Percentiles rank a stretch among this genome's conserved stretches.
phyloP scores from a whole-genome alignment of 1,284 basidiomycete species.

The Ganoderma resinaceum region DNA sequence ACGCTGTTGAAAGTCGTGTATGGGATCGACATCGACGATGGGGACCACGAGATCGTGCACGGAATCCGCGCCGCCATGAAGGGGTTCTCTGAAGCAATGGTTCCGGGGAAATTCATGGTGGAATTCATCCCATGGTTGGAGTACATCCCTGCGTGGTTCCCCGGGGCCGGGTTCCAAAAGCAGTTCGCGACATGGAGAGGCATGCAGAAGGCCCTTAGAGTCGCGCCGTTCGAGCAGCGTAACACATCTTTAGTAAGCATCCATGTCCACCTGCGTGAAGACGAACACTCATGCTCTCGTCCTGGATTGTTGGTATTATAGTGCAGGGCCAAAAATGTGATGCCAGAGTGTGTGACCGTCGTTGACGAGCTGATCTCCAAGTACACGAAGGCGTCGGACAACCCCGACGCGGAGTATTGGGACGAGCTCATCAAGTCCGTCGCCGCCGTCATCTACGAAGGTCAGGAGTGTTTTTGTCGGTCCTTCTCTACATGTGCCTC shows the following conservation, averaged over 20 bases:
- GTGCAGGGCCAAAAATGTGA: not conserved
- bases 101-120: conserved; percentile 16
- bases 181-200: conserved; percentile 34
- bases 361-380: not conserved
- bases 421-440: conserved; percentile 5
- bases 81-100: conserved; percentile 4
- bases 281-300: not conserved
- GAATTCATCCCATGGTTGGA: conserved; percentile 30
- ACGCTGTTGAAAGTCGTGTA: conserved; percentile 21
- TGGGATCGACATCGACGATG: conserved; percentile 17
- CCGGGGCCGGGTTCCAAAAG: conserved; percentile 33
- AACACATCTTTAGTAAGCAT: not conserved
- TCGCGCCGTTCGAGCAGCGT: conserved; percentile 12
- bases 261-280: not conserved
- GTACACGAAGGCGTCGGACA: not conserved
- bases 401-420: not conserved
- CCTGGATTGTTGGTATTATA: not conserved
- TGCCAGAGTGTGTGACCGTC: not conserved
- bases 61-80: not conserved
- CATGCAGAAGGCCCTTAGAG: conserved; percentile 6
- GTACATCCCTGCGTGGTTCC: conserved; percentile 37
- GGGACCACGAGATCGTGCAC: not conserved
- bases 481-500: not conserved
- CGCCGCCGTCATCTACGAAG: conserved; percentile 1
- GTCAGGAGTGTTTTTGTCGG: not conserved